A percentile compares a stretch with the other conserved stretches of the same genome.
phyloP scores from a whole-genome alignment of 2,329 filamentous ascomycete genomes.

The Calonectria fujianensis region DNA sequence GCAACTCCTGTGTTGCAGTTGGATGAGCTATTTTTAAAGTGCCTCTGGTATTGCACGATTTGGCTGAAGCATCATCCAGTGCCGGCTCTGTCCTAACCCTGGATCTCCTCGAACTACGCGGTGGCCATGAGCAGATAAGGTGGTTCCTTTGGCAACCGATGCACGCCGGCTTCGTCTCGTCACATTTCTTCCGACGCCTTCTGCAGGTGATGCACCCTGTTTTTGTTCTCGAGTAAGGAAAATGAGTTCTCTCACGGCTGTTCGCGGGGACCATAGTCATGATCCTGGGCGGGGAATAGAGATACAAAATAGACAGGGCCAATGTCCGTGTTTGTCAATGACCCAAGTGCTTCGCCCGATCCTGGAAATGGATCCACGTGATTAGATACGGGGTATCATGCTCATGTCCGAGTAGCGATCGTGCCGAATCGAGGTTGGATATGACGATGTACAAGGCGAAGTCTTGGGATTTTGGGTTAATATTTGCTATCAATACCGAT shows the following conservation, averaged over 20 bases:
- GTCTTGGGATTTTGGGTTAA: neutral
- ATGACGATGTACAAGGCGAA: neutral
- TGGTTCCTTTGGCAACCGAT: slow-evolving; percentile 17
- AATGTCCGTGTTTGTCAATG: neutral
- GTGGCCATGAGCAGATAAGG: slow-evolving; percentile 9
- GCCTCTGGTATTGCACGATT: neutral
- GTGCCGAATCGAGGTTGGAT: neutral
- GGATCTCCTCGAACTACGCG: neutral
- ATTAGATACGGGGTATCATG: neutral
- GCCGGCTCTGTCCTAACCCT: neutral
- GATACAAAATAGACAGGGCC: neutral
- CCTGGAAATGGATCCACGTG: neutral
- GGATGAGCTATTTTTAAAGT: neutral
- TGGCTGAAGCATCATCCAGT: neutral
- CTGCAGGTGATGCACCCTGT: slow-evolving; percentile 32
- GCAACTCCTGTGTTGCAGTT: no score
- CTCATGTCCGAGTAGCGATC: neutral
- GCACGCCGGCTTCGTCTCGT: slow-evolving; percentile 26
- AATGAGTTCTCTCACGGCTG: neutral
- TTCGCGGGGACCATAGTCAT: neutral
- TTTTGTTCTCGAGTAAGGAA: slow-evolving; percentile 17
- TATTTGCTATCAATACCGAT: neutral
- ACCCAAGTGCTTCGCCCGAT: neutral
- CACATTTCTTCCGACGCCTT: slow-evolving; percentile 29
- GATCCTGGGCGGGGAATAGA: neutral